Evolutionary conservation across 768 basidiomycete species (phyloP), one percentile per base, ranked within the genome.

Genomic region (Panaeolus cyanescens): DNA sequence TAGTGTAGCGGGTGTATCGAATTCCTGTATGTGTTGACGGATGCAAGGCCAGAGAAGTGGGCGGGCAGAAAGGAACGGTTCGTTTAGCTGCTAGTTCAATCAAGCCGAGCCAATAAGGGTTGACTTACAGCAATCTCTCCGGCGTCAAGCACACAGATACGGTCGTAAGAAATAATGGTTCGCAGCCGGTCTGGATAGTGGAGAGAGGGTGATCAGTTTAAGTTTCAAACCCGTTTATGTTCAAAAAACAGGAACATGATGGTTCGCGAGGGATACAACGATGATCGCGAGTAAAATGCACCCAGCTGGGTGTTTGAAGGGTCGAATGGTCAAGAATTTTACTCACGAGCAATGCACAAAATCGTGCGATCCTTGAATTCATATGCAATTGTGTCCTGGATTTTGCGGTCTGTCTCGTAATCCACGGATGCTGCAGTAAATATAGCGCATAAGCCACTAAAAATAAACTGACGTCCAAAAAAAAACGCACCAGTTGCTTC

Each of bases 111-210:
- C 42, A 33, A 39, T 40, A 22, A 60, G n/a, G 28, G 33, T 53
- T 34, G 4, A 81, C 86, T 66, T 65, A 88, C 88, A 59, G 85
- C 88, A 59, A 95, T 90, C 58, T 78, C 75, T 0, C 95, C 95
- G 1, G 87, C 86, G 67, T 93, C 89, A 71, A 96, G 85, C 17
- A 96, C 95, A 66, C 93, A 89, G 32, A 97, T 92, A 37, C 92
- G 83, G 73, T 98, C 93, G 68, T 95, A 96, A 12, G 85, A 82
- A 62, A 95, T 87, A 67, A 96, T 95, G 1, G 95, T 96, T 45
- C 88, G 84, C 56, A 96, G 75, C 25, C 95, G 90, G 73, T 96
- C 92, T 87, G 70, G 50, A 31, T 32, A 50, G 39, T 15, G 45
- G 17, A 32, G n/a, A 59, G 60, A 33, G 1, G 45, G 54, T 22